Conservation (phyloP, 768 basidiomycete genomes). For the Leucogyrophana mollusca region DNA sequence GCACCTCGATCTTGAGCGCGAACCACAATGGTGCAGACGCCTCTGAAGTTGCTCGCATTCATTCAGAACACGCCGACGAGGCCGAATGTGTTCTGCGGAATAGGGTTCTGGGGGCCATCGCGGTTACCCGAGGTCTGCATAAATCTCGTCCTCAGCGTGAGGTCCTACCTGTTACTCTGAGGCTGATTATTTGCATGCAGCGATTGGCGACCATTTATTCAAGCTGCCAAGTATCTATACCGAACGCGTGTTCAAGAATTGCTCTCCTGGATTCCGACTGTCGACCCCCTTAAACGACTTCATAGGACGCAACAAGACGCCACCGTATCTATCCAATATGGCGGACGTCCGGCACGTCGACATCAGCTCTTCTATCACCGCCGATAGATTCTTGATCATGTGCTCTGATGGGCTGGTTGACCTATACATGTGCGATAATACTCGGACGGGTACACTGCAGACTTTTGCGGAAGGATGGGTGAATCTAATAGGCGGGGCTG, state of each 20-base stretch:
- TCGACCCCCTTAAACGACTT: constrained; percentile 39
- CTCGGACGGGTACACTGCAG: constrained; percentile 24
- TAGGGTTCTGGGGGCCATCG: constrained; percentile 53
- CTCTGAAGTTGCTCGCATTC: constrained; percentile 39
- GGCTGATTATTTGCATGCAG: too few relatives aligned
- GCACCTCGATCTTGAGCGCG: constrained; percentile 38
- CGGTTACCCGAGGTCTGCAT: constrained; percentile 51
- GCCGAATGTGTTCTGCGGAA: constrained; percentile 39
- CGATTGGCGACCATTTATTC: constrained; percentile 54
- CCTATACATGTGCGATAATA: constrained; percentile 6
- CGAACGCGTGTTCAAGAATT: constrained; percentile 43
- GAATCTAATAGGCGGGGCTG: constrained; percentile 20
- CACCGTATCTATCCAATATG: constrained; percentile 50
- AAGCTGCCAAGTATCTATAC: constrained; percentile 51
- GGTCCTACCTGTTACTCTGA: background rate
- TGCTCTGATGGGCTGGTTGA: constrained; percentile 54
- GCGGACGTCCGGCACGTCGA: constrained; percentile 43
- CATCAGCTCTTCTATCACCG: constrained; percentile 23
- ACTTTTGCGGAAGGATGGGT: constrained; percentile 34
- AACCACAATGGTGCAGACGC: constrained; percentile 50
- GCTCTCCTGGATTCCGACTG: constrained; percentile 35
- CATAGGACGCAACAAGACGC: constrained; percentile 43
- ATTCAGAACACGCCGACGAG: constrained; percentile 47
- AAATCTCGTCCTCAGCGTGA: background rate
- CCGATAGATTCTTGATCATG: constrained; percentile 40